These are phyloP conservation scores for Daldinia bambusicola DNA, from an alignment of 495 filamentous ascomycete species.

Conservation along the genomic window DNA sequence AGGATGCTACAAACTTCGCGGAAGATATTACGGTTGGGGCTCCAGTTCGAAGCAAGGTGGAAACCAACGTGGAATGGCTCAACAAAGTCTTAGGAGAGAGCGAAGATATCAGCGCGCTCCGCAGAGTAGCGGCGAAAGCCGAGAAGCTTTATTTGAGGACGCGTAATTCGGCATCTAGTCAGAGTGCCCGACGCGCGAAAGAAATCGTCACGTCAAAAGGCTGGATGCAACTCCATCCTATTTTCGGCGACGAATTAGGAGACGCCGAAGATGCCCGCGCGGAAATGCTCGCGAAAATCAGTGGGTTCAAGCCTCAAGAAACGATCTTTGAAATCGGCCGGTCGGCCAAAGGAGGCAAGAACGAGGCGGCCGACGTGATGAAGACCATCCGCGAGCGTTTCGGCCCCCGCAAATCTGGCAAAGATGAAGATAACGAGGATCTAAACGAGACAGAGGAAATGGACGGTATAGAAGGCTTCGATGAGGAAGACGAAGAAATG, in stretches of 20 bases:
- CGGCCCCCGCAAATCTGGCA: slow-evolving; percentile 53
- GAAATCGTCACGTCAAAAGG: slow-evolving; percentile 72
- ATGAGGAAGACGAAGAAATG: slow-evolving; percentile 50
- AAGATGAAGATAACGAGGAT: slow-evolving; percentile 49
- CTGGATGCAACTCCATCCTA: slow-evolving; percentile 75
- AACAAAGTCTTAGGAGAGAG: slow-evolving; percentile 78
- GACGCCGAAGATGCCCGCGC: slow-evolving; percentile 75
- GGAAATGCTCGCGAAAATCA: slow-evolving; percentile 85
- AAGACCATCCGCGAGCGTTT: slow-evolving; percentile 72
- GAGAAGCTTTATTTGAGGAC: slow-evolving; percentile 93
- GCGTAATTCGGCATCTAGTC: slow-evolving; percentile 83
- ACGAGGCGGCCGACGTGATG: slow-evolving; percentile 83
- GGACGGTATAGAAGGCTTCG: slow-evolving; percentile 54
- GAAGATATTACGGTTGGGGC: slow-evolving; percentile 83
- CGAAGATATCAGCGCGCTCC: slow-evolving; percentile 75
- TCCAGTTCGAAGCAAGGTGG: slow-evolving; percentile 73
- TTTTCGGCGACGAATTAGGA: slow-evolving; percentile 77
- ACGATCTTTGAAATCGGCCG: slow-evolving; percentile 94
- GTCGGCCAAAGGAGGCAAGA: slow-evolving; percentile 66
- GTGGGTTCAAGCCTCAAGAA: slow-evolving; percentile 86
- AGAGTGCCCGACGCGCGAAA: slow-evolving; percentile 87
- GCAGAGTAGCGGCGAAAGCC: slow-evolving; percentile 80
- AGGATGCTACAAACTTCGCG: slow-evolving; percentile 71
- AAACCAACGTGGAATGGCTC: slow-evolving; percentile 79
- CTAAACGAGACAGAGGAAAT: slow-evolving; percentile 48